Evolutionary conservation across 768 basidiomycete genomes (phyloP).

Genomic region (Psilocybe cubensis): DNA sequence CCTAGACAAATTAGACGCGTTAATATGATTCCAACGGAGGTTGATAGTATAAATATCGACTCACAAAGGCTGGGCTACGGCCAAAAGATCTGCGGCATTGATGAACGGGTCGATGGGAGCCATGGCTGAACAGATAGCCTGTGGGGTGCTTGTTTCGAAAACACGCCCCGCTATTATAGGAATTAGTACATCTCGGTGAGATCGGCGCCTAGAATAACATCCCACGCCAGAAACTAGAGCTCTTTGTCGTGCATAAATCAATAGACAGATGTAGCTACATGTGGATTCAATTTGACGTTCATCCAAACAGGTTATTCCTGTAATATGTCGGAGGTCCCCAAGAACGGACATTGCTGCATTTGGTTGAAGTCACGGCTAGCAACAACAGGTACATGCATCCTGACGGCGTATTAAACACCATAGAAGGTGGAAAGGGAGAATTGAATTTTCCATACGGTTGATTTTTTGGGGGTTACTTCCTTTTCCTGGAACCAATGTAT

Average conservation of each 20-base stretch:
- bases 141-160: not conserved
- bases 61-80: conserved; percentile 11
- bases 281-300: conserved; percentile 11
- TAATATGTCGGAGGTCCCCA: conserved; percentile 8
- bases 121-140: conserved; percentile 8
- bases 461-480: conserved; percentile 4
- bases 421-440: conserved; percentile 17
- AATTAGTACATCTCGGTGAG: conserved; percentile 1
- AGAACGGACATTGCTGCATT: conserved; percentile 17
- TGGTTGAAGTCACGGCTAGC: not conserved
- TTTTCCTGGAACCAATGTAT: not conserved
- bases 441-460: not conserved
- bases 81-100: conserved; percentile 5
- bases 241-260: not conserved
- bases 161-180: conserved; percentile 12
- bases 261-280: conserved; percentile 8
- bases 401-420: conserved; percentile 12
- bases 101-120: conserved; percentile 7
- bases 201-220: not conserved
- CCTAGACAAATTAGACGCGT: not conserved
- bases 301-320: conserved; percentile 13
- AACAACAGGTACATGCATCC: conserved; percentile 12
- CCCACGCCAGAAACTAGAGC: conserved; percentile 3
- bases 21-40: not conserved
- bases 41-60: not conserved